These are phyloP conservation scores for Boletus bicolor DNA, from an alignment of 768 basidiomycete genomes.

Conservation along the genomic window DNA sequence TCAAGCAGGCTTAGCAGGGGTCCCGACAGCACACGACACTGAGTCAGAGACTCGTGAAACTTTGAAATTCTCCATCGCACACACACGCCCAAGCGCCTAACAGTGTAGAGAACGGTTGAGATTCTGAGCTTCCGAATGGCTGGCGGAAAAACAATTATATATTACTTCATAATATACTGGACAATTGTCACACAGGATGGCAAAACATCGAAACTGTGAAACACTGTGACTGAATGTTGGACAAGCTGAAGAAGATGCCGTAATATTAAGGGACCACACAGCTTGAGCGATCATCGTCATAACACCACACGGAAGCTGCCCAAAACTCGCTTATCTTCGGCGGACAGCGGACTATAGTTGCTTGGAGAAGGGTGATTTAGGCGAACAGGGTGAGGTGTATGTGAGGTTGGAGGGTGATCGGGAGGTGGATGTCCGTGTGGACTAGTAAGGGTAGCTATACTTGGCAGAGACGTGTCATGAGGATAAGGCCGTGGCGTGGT, in stretches of 20 bases:
- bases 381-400: constrained; percentile 13
- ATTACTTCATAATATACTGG: constrained; percentile 1
- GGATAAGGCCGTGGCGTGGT: constrained; percentile 1
- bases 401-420: background rate
- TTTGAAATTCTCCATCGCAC: background rate
- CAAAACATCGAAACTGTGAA: background rate
- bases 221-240: background rate
- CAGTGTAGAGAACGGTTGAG: background rate
- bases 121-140: background rate
- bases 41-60: background rate
- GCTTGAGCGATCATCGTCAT: constrained; percentile 23
- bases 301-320: constrained; percentile 54
- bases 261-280: background rate
- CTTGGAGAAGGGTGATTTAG: constrained; percentile 26
- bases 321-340: constrained; percentile 58
- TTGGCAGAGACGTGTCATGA: constrained; percentile 19
- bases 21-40: background rate
- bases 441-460: constrained; percentile 19
- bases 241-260: background rate
- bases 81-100: background rate
- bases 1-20: too few relatives aligned
- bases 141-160: background rate
- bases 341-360: constrained; percentile 41
- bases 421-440: constrained; percentile 2
- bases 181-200: constrained; percentile 1